phyloP scores from a whole-genome alignment of 1,284 basidiomycete species.

The Papiliotrema laurentii region DNA sequence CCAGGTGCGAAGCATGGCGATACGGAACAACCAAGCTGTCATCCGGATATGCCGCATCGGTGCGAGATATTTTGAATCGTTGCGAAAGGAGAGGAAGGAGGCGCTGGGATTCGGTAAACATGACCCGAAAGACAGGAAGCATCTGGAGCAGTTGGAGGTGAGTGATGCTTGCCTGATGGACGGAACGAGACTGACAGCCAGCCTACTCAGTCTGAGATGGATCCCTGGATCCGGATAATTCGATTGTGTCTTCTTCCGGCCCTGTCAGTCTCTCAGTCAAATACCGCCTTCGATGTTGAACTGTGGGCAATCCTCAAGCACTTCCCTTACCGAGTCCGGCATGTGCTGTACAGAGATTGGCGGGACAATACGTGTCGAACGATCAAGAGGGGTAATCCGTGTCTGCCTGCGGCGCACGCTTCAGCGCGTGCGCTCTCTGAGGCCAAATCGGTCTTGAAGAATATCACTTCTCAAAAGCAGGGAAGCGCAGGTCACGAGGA shows the following conservation, averaged over 20 bases:
- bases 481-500: constrained; percentile 19
- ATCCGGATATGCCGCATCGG: constrained; percentile 61
- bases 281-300: constrained; percentile 79
- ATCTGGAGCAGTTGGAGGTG: constrained; percentile 12
- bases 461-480: constrained; percentile 30
- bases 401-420: constrained; percentile 35
- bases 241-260: constrained; percentile 81
- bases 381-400: constrained; percentile 21
- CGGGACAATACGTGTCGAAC: constrained; percentile 57
- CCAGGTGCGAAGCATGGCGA: constrained; percentile 69
- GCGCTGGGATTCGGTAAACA: constrained; percentile 5
- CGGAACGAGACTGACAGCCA: constrained; percentile 29
- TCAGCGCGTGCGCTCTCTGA: constrained; percentile 49
- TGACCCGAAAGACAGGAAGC: constrained; percentile 25
- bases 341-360: constrained; percentile 95
- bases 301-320: constrained; percentile 78
- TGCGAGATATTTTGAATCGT: constrained; percentile 48
- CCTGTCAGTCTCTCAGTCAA: constrained; percentile 75
- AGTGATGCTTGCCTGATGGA: background rate
- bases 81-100: constrained; percentile 25
- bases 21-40: constrained; percentile 63
- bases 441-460: constrained; percentile 49
- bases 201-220: constrained; percentile 37
- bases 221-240: constrained; percentile 71
- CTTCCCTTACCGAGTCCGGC: constrained; percentile 74